Conservation (phyloP, 495 filamentous ascomycete species). For the Gamarada debralockiae region DNA sequence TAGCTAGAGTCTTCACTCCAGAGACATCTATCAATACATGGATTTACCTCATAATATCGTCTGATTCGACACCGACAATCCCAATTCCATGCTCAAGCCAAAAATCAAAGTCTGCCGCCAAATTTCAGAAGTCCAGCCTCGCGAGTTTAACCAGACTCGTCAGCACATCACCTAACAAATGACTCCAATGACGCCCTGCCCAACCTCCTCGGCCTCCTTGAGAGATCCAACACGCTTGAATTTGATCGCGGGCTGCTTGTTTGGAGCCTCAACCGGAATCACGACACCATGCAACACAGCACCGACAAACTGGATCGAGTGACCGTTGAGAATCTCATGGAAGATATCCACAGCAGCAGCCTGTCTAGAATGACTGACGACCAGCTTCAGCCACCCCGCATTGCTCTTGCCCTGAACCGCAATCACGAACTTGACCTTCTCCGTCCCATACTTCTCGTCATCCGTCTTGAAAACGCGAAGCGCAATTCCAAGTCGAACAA, state of each 20-base stretch:
- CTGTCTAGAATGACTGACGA: not conserved
- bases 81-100: too few species aligned
- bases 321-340: not conserved
- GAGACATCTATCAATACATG: too few species aligned
- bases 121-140: too few species aligned
- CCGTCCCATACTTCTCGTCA: not conserved
- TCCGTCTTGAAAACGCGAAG: not conserved
- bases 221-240: conserved; percentile 1
- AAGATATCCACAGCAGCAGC: not conserved
- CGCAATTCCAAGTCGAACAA: not conserved
- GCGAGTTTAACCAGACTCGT: too few species aligned
- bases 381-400: not conserved
- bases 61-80: too few species aligned
- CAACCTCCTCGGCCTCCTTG: not conserved
- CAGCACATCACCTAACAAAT: conserved; percentile 1
- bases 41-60: too few species aligned
- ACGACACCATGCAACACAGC: not conserved
- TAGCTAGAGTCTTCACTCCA: too few species aligned
- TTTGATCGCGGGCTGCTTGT: not conserved
- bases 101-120: too few species aligned
- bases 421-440: not conserved
- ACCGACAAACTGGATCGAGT: conserved; percentile 1
- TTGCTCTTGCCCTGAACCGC: not conserved
- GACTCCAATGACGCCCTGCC: not conserved
- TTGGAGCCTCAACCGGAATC: not conserved